These are phyloP conservation scores for Mucor saturninus DNA, from an alignment of 371 early-diverging fungal genomes.

Conservation along the genomic window DNA sequence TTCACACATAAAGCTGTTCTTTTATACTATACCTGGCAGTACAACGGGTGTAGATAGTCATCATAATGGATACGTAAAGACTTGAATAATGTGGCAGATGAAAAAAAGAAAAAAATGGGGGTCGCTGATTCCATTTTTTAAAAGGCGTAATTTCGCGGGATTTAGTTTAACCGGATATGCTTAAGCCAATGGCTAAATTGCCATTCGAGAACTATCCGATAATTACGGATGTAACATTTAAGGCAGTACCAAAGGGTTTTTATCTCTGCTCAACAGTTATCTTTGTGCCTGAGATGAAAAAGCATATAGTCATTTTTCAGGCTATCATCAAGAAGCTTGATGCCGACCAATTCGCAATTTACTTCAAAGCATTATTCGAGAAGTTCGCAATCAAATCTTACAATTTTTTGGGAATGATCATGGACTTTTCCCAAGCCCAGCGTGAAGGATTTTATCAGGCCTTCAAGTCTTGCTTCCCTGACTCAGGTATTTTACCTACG, in stretches of 20 bases:
- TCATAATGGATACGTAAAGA: no score
- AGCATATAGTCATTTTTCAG: conserved; percentile 17
- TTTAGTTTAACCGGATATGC: no score
- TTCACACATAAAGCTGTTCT: no score
- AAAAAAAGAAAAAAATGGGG: no score
- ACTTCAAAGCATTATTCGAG: background rate
- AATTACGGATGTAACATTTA: conserved; percentile 12
- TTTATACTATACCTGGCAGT: no score
- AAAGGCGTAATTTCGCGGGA: no score
- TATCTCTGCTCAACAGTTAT: conserved; percentile 14
- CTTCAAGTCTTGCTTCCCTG: no score
- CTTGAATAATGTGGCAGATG: no score
- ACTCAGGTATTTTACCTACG: no score
- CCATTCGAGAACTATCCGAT: background rate
- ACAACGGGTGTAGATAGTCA: no score
- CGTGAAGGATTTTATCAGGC: no score
- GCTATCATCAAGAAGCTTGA: conserved; percentile 6
- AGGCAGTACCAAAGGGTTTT: background rate
- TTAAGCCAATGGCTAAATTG: background rate
- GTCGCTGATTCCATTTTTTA: no score
- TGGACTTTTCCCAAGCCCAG: background rate
- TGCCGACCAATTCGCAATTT: background rate
- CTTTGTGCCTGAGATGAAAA: background rate
- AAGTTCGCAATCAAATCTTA: background rate
- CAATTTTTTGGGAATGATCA: background rate